phyloP scores from a whole-genome alignment of 208 protist genomes.

The Leishmania major region DNA sequence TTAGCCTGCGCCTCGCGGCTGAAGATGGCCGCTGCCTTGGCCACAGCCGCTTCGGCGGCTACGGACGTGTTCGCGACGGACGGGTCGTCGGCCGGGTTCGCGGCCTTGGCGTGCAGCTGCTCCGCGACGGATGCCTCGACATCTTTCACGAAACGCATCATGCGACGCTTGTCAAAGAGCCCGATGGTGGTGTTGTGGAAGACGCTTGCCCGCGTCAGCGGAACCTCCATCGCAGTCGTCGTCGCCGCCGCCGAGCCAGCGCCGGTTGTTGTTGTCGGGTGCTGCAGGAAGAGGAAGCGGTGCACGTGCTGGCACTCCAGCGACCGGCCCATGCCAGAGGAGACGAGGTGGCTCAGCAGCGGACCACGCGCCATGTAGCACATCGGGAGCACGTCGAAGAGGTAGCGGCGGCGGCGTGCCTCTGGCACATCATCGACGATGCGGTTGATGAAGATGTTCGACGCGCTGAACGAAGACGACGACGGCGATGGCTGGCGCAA shows the following conservation, averaged over 20 bases:
- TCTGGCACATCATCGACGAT: conserved; percentile 35
- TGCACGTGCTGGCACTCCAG: conserved; percentile 71
- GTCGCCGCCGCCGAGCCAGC: not conserved
- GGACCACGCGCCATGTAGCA: conserved; percentile 64
- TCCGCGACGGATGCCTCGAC: conserved; percentile 73
- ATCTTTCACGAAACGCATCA: conserved; percentile 93
- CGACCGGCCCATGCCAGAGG: conserved; percentile 54
- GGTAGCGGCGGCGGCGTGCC: conserved; percentile 31
- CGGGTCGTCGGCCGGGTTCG: conserved; percentile 50
- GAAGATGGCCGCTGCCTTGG: conserved; percentile 27
- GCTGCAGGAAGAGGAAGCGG: conserved; percentile 52
- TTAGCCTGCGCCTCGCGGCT: conserved; percentile 12
- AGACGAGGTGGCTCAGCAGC: conserved; percentile 42
- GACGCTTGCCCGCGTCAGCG: conserved; percentile 80
- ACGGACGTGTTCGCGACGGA: conserved; percentile 28
- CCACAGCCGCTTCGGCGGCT: conserved; percentile 23
- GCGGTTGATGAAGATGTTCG: conserved; percentile 28
- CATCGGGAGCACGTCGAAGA: conserved; percentile 74
- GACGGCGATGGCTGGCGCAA: conserved; percentile 11
- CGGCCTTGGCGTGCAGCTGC: conserved; percentile 70
- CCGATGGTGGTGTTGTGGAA: conserved; percentile 63
- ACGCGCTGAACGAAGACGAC: not conserved
- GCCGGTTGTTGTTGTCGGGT: not conserved
- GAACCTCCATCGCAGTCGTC: conserved; percentile 51
- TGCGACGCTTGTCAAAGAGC: conserved; percentile 89